Percentiles rank a stretch among this genome's conserved stretches.
phyloP scores from a whole-genome alignment of 2,329 filamentous ascomycete genomes.

The Penicillium thymicola region DNA sequence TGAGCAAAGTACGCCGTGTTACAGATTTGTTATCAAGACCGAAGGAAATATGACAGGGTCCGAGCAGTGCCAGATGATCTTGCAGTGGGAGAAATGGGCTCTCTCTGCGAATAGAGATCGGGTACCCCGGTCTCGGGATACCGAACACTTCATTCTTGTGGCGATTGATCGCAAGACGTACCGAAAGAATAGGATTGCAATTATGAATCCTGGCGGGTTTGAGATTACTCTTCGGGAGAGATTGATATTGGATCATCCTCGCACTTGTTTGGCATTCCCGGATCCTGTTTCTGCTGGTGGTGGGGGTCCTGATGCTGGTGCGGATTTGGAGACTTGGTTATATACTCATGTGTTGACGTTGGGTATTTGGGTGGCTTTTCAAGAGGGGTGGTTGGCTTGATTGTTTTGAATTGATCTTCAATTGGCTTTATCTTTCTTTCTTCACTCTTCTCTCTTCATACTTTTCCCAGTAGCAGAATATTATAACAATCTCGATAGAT shows the following conservation, averaged over 20 bases:
- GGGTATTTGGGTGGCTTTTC: constrained; percentile 30
- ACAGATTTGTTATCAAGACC: constrained; percentile 15
- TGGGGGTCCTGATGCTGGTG: neutral
- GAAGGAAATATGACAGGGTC: neutral
- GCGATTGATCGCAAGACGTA: constrained; percentile 19
- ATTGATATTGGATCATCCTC: constrained; percentile 21
- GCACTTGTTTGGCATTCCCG: constrained; percentile 19
- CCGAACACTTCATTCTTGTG: constrained; percentile 18
- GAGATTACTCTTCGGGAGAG: constrained; percentile 27
- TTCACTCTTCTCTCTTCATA: neutral
- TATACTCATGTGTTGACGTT: constrained; percentile 32
- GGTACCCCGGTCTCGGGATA: neutral
- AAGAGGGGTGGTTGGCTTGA: constrained; percentile 27
- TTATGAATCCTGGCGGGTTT: constrained; percentile 17
- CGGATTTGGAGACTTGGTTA: constrained; percentile 23
- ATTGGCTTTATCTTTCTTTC: neutral
- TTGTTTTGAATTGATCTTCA: neutral
- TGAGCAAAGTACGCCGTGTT: constrained; percentile 8
- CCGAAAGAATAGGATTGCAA: constrained; percentile 19
- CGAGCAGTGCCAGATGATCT: constrained; percentile 11
- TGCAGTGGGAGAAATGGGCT: constrained; percentile 21
- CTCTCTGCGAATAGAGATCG: neutral
- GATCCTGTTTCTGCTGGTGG: constrained; percentile 3
- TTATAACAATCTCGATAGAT: neutral
- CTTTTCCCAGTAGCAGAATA: neutral